Conservation (phyloP, 352 stramenopile genomes). For the Nothophytophthora sp. region DNA sequence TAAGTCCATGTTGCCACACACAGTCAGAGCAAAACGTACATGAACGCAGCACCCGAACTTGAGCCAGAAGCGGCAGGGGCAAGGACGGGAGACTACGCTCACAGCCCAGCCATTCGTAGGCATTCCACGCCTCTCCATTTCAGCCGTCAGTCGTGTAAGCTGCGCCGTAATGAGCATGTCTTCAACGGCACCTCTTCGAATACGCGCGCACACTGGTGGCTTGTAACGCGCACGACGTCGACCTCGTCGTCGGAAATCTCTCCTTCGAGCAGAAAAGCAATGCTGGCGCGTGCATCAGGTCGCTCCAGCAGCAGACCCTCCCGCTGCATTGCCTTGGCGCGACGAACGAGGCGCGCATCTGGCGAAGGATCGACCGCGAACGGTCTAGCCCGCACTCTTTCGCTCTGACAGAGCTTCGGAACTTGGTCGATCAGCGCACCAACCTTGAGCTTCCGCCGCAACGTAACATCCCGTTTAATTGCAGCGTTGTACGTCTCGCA, state of each 20-base stretch:
- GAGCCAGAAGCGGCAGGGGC: constrained; percentile 3
- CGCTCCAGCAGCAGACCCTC: not conserved
- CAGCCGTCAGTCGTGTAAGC: not conserved
- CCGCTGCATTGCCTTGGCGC: not conserved
- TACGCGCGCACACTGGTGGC: not conserved
- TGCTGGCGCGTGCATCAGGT: not conserved
- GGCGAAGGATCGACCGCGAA: not conserved
- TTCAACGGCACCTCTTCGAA: not conserved
- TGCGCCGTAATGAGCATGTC: not conserved
- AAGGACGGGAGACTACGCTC: not conserved
- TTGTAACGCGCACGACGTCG: constrained; percentile 1
- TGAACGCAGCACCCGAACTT: constrained; percentile 13
- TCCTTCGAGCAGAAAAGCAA: constrained; percentile 1
- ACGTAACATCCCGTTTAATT: constrained; percentile 22
- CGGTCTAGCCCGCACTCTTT: not conserved
- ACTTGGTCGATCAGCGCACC: not conserved
- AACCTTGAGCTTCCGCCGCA: constrained; percentile 3
- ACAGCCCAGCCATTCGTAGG: not conserved
- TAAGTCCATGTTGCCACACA: not conserved
- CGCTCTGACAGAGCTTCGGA: not conserved
- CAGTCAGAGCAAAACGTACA: not conserved
- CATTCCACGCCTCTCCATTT: constrained; percentile 2
- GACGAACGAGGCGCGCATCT: not conserved
- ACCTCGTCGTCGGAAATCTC: not conserved
- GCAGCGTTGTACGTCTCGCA: constrained; percentile 19